These are phyloP conservation scores for Aspergillus sp. DNA, from an alignment of 2,329 filamentous ascomycete genomes.

Conservation along the genomic window DNA sequence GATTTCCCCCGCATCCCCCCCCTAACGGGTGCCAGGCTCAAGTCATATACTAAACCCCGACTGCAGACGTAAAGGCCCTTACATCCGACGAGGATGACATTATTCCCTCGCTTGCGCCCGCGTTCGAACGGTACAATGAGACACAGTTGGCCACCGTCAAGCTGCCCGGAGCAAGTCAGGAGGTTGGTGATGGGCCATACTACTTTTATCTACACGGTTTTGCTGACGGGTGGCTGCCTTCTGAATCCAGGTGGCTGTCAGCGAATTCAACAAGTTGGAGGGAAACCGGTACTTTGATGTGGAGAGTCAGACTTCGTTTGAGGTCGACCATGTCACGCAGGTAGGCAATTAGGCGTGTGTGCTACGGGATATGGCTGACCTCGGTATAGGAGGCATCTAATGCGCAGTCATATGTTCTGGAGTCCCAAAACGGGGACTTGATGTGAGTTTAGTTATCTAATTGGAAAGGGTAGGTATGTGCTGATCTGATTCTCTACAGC, in stretches of 20 bases:
- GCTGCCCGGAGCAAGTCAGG: slow-evolving; percentile 74
- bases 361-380: slow-evolving; percentile 4
- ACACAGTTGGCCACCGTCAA: slow-evolving; percentile 84
- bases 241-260: slow-evolving; percentile 59
- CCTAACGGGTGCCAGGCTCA: neutral
- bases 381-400: slow-evolving; percentile 63
- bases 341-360: slow-evolving; percentile 33
- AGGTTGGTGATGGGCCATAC: slow-evolving; percentile 43
- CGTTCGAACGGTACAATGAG: slow-evolving; percentile 93
- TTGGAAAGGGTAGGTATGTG: neutral
- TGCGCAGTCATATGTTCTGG: slow-evolving; percentile 69
- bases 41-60: neutral
- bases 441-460: slow-evolving; percentile 51
- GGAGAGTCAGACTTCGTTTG: slow-evolving; percentile 78
- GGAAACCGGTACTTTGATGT: slow-evolving; percentile 82
- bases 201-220: neutral
- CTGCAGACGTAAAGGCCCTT: slow-evolving; percentile 77
- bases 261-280: slow-evolving; percentile 73
- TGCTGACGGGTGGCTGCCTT: slow-evolving; percentile 3
- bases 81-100: slow-evolving; percentile 62
- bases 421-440: slow-evolving; percentile 67
- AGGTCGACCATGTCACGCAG: slow-evolving; percentile 76
- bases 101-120: slow-evolving; percentile 64
- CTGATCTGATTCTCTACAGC: slow-evolving; percentile 36
- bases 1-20: neutral